Evolutionary conservation across 352 stramenopile species (phyloP).

Genomic region (Pythium aquatile): DNA sequence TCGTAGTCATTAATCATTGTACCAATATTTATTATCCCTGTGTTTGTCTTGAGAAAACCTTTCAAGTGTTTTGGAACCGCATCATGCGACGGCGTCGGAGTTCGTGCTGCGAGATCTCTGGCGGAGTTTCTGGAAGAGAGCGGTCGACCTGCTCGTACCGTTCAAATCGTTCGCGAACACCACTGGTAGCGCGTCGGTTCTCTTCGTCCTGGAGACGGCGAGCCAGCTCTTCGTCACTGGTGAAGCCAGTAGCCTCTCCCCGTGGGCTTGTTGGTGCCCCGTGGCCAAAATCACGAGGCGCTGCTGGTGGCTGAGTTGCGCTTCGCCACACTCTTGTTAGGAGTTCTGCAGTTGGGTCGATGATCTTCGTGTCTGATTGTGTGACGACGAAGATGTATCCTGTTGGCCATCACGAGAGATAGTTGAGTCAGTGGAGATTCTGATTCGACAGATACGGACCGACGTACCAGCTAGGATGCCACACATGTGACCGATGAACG

Average conservation of each 20-base stretch:
- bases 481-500: conserved; percentile 84
- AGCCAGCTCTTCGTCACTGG: conserved; percentile 26
- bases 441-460: too few relatives aligned
- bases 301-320: not conserved
- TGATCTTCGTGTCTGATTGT: conserved; percentile 13
- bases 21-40: conserved; percentile 8
- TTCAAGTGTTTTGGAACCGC: conserved; percentile 25
- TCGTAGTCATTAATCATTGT: not conserved
- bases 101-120: conserved; percentile 28
- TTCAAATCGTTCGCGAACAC: conserved; percentile 14
- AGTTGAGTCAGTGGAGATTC: not conserved
- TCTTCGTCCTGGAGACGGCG: conserved; percentile 33
- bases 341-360: conserved; percentile 8
- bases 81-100: conserved; percentile 32
- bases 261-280: not conserved
- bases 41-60: not conserved
- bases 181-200: conserved; percentile 6
- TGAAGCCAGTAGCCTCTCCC: not conserved
- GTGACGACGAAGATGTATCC: conserved; percentile 25
- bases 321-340: conserved; percentile 1
- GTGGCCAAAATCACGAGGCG: not conserved
- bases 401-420: not conserved
- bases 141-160: conserved; percentile 10
- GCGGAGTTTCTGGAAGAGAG: not conserved
- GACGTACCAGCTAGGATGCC: conserved; percentile 76